These are phyloP conservation scores for Amanita exitialis DNA, from an alignment of 768 basidiomycete genomes.

Conservation along the genomic window DNA sequence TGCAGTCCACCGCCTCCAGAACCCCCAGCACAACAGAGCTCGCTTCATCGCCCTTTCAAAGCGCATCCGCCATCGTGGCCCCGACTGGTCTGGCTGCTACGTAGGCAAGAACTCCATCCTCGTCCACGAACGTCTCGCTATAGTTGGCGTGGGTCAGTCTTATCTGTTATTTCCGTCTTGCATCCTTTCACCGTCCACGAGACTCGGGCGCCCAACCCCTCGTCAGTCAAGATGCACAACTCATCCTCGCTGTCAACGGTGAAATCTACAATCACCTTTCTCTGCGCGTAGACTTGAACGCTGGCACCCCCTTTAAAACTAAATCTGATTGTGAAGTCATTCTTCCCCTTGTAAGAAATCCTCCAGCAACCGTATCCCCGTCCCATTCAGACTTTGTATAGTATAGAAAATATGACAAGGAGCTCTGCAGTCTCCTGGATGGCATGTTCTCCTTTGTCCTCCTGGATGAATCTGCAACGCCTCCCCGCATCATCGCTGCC, in stretches of 20 bases:
- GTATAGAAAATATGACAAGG: conserved; percentile 79
- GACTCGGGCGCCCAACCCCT: conserved; percentile 97
- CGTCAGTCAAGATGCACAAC: conserved; percentile 72
- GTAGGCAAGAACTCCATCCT: conserved; percentile 76
- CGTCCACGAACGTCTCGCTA: conserved; percentile 92
- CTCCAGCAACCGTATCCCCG: neutral
- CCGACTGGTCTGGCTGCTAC: conserved; percentile 97
- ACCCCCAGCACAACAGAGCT: conserved; percentile 57
- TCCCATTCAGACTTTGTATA: conserved; percentile 18
- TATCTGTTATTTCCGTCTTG: neutral
- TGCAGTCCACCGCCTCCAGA: conserved; percentile 72
- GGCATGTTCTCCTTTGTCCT: conserved; percentile 99
- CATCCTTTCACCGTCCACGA: conserved; percentile 19
- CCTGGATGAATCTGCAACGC: conserved; percentile 85
- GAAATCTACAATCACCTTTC: conserved; percentile 97
- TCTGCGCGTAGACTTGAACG: conserved; percentile 57
- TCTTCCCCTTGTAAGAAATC: conserved; percentile 62
- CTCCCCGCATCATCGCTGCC: conserved; percentile 87
- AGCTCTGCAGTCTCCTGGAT: conserved; percentile 74
- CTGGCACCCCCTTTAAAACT: conserved; percentile 80
- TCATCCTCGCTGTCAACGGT: conserved; percentile 89
- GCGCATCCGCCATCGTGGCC: conserved; percentile 86
- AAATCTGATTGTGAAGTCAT: conserved; percentile 98
- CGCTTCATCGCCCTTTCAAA: conserved; percentile 81
- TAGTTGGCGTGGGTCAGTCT: conserved; percentile 89